Percentiles rank a stretch among this genome's conserved stretches.
These are phyloP conservation scores for Termitomyces titanicus DNA, from an alignment of 768 basidiomycete species.

Conservation along the genomic window DNA sequence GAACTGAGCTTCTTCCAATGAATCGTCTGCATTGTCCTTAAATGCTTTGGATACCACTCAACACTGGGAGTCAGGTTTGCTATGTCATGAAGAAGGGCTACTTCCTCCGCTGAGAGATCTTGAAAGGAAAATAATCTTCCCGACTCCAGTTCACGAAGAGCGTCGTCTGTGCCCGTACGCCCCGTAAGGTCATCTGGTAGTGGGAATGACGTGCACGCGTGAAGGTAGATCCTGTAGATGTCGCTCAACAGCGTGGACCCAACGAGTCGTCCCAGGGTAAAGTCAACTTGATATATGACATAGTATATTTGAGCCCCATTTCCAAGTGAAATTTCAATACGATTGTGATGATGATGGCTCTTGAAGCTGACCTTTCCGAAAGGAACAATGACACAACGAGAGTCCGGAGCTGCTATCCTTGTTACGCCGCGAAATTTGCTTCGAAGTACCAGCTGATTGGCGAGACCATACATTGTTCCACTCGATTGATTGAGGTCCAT, in stretches of 20 bases:
- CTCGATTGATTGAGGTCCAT: conserved; percentile 37
- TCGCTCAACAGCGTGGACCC: conserved; percentile 26
- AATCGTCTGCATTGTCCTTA: conserved; percentile 36
- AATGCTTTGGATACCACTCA: conserved; percentile 33
- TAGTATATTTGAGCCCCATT: conserved; percentile 6
- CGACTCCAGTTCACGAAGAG: conserved; percentile 34
- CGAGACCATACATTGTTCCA: conserved; percentile 43
- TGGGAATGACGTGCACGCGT: conserved; percentile 39
- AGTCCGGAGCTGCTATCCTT: conserved; percentile 14
- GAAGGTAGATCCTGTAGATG: conserved; percentile 39
- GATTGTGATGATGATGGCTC: conserved; percentile 15
- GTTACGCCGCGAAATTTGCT: conserved; percentile 11
- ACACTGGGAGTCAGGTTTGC: conserved; percentile 29
- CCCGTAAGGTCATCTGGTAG: conserved; percentile 40
- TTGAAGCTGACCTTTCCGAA: conserved; percentile 26
- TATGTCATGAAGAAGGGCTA: conserved; percentile 29
- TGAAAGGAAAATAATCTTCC: conserved; percentile 38
- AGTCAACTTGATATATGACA: conserved; percentile 29
- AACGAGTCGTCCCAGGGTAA: conserved; percentile 26
- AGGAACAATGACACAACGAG: conserved; percentile 36
- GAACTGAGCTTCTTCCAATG: conserved; percentile 26
- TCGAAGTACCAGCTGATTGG: conserved; percentile 35
- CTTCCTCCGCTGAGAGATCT: conserved; percentile 25
- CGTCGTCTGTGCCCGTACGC: conserved; percentile 41
- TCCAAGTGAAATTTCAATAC: conserved; percentile 18